Percentiles rank a stretch among this genome's conserved stretches.
Evolutionary conservation across 176 grass and related monocot species (phyloP).

Genomic region (Oropetium thomaeum): DNA sequence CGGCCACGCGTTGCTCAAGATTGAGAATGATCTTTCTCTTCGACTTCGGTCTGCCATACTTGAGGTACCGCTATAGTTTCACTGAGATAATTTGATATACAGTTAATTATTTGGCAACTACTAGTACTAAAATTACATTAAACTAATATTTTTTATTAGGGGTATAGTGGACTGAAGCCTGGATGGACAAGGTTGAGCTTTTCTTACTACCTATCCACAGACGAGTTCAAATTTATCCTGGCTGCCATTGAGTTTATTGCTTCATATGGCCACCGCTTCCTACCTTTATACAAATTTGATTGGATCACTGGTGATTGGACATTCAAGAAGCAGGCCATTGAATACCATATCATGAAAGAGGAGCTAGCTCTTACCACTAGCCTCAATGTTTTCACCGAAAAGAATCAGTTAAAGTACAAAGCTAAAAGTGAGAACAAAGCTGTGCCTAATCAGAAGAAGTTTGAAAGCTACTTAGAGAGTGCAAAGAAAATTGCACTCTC

Average conservation of each 20-base stretch:
- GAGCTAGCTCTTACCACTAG: slow-evolving; percentile 1
- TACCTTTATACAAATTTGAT: slow-evolving; percentile 58
- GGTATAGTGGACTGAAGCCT: slow-evolving; percentile 65
- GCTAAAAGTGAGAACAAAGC: too few species aligned
- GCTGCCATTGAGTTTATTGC: slow-evolving; percentile 53
- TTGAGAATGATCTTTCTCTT: slow-evolving; percentile 43
- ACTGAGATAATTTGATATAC: too few species aligned
- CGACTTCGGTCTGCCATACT: slow-evolving; percentile 52
- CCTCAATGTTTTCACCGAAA: too few species aligned
- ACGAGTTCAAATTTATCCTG: slow-evolving; percentile 65
- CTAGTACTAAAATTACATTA: too few species aligned
- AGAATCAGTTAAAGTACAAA: too few species aligned
- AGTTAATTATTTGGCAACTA: too few species aligned
- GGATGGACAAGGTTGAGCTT: slow-evolving; percentile 85
- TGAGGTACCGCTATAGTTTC: too few species aligned
- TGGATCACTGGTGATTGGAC: slow-evolving; percentile 62
- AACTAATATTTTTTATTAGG: slow-evolving; percentile 45
- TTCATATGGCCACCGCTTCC: slow-evolving; percentile 54
- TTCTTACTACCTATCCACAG: slow-evolving; percentile 54
- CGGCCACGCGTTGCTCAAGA: slow-evolving; percentile 52
- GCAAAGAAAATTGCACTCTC: slow-evolving; percentile 44
- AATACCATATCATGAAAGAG: slow-evolving; percentile 42
- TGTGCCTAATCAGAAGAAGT: slow-evolving; percentile 1
- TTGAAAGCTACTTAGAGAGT: slow-evolving; percentile 44
- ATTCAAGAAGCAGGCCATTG: slow-evolving; percentile 40